A percentile compares a stretch with the other conserved stretches of the same genome.
These are phyloP conservation scores for Chlorella sp. DNA, from an alignment of 139 green algal genomes.

Conservation along the genomic window DNA sequence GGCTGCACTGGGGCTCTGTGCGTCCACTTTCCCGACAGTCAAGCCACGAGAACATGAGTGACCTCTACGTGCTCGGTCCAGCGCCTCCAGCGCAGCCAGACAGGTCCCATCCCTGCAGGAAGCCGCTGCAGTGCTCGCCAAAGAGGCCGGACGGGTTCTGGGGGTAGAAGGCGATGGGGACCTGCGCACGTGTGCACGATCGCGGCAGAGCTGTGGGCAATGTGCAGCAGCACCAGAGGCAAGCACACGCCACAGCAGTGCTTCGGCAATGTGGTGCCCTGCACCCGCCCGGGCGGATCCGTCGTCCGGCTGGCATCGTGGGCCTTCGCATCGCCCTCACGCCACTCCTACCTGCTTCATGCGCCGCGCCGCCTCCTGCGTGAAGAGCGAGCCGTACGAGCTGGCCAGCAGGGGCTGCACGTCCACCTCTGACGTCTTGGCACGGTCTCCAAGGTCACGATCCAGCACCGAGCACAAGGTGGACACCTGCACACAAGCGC, in stretches of 20 bases:
- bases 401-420: slow-evolving; percentile 44
- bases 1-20: too few relatives aligned
- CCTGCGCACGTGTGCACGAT: slow-evolving; percentile 5
- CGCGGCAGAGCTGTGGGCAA: too few relatives aligned
- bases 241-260: too few relatives aligned
- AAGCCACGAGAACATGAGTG: too few relatives aligned
- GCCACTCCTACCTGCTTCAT: slow-evolving; percentile 70
- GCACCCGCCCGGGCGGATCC: not conserved
- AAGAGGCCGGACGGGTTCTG: slow-evolving; percentile 36
- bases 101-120: not conserved
- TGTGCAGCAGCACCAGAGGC: too few relatives aligned
- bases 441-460: slow-evolving; percentile 75
- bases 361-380: slow-evolving; percentile 46
- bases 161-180: slow-evolving; percentile 50
- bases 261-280: too few relatives aligned
- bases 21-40: too few relatives aligned
- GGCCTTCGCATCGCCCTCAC: not conserved
- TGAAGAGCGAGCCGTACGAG: slow-evolving; percentile 69
- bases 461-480: slow-evolving; percentile 63
- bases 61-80: too few relatives aligned
- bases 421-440: slow-evolving; percentile 75
- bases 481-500: slow-evolving; percentile 50
- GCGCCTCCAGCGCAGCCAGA: too few relatives aligned
- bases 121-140: not conserved
- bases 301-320: not conserved